A percentile compares a stretch with the other conserved stretches of the same genome.
phyloP scores from a whole-genome alignment of 2,329 filamentous ascomycete genomes.

The Epichloe gansuensis region DNA sequence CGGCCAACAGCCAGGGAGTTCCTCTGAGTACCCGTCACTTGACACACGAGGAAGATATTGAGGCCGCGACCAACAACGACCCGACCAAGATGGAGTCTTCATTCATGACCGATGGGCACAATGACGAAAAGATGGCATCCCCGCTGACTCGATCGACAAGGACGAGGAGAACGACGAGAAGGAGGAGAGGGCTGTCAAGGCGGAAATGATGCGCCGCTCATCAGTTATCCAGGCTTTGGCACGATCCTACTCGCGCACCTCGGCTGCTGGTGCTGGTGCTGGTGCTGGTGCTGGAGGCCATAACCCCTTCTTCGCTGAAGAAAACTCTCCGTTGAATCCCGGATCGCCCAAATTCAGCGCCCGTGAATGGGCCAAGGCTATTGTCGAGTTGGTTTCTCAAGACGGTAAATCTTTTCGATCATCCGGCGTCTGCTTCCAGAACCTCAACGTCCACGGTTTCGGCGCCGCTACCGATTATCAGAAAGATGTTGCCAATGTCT shows the following conservation, averaged over 20 bases:
- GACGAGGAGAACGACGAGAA: slow-evolving; percentile 15
- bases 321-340: slow-evolving; percentile 42
- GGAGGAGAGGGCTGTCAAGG: slow-evolving; percentile 10
- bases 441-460: slow-evolving; percentile 57
- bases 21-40: slow-evolving; percentile 18
- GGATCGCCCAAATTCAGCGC: slow-evolving; percentile 39
- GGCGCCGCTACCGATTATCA: slow-evolving; percentile 60
- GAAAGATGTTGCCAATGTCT: slow-evolving; percentile 51
- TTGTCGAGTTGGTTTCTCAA: slow-evolving; percentile 39
- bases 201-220: slow-evolving; percentile 37
- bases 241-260: slow-evolving; percentile 40
- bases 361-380: slow-evolving; percentile 47
- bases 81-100: slow-evolving; percentile 22
- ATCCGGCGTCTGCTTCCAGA: slow-evolving; percentile 52
- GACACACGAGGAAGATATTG: slow-evolving; percentile 15
- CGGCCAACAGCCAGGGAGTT: slow-evolving; percentile 29
- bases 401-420: slow-evolving; percentile 46
- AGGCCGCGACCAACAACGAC: slow-evolving; percentile 14
- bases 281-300: slow-evolving; percentile 11
- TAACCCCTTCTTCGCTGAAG: slow-evolving; percentile 39
- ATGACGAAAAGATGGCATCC: slow-evolving; percentile 18
- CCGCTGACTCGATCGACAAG: slow-evolving; percentile 19
- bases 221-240: slow-evolving; percentile 45
- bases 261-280: slow-evolving; percentile 16
- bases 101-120: slow-evolving; percentile 25